A percentile compares a stretch with the other conserved stretches of the same genome.
These are phyloP conservation scores for Pterulicium gracile DNA, from an alignment of 1,284 basidiomycete species.

Conservation along the genomic window DNA sequence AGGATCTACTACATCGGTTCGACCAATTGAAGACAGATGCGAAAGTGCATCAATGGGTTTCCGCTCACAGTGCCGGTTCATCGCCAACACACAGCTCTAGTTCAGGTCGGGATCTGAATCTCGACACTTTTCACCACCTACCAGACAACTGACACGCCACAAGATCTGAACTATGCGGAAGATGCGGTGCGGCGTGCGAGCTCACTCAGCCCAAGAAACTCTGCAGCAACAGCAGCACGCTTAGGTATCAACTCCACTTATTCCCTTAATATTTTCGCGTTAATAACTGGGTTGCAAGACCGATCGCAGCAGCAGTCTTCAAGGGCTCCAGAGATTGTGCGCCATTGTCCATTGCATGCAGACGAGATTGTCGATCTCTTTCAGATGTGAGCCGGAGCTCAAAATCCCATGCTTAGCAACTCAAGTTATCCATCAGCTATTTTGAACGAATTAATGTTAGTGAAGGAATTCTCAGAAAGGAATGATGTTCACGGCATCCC, in stretches of 20 bases:
- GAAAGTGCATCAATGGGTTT: conserved; percentile 27
- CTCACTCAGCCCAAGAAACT: too few species aligned
- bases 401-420: conserved; percentile 1
- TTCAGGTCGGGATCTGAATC: too few species aligned
- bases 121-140: too few species aligned
- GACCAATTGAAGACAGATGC: conserved; percentile 31
- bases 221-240: too few species aligned
- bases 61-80: conserved; percentile 1
- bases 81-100: too few species aligned
- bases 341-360: conserved; percentile 35
- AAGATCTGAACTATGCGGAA: too few species aligned
- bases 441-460: conserved; percentile 43
- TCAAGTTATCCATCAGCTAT: conserved; percentile 23
- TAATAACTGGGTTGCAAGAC: too few species aligned
- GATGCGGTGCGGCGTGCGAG: too few species aligned
- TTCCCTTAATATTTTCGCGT: too few species aligned
- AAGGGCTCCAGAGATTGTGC: conserved; percentile 23
- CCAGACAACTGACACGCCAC: too few species aligned
- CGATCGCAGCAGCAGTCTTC: too few species aligned
- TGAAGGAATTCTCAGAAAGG: conserved; percentile 3
- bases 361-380: conserved; percentile 51
- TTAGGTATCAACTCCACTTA: too few species aligned
- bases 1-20: conserved; percentile 32
- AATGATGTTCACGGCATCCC: conserved; percentile 7
- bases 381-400: conserved; percentile 29